Base-by-base conservation (phyloP, 345 rosid genomes). In the Camelina laxa region DNA sequence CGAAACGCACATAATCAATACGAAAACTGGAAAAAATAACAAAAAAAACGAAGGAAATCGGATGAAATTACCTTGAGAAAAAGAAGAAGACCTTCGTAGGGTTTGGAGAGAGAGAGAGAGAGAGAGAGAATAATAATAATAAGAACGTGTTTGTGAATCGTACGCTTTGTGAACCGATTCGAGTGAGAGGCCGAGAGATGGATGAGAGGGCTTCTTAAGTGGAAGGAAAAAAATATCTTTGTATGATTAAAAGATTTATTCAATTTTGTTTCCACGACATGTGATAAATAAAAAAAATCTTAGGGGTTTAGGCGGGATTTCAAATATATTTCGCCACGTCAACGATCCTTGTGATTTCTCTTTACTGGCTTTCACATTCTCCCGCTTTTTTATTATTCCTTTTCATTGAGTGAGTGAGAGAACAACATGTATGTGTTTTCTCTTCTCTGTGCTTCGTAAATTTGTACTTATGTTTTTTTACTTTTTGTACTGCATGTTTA, bases 221-320 rank as follows among this genome's bases (percentile, higher is more conserved):
- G 70, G 60, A 70, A 58, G 62, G 13, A 69, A 6, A 77, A 6
- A 77, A 64, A 77, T 77, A 77, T 70, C 67, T 27, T 22, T 27
- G 5, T 27, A 27, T 27, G 30, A 27, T 27, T 27, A 27, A 27
- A 27, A 27, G 30, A 27, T 27, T 3, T 24, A 75, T 47, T 87
- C 86, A 86, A 88, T 86, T 90, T 22, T 22, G 24, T 22, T 86
- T 88, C 81, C 68, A 79, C 79, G 85, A 85, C 80, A 27, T 84
- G 88, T 45, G 35, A 22, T 1, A 22, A 22, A 22, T 27, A 33
- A 48, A 79, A 85, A 4, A 42, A 5, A 4, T 22, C 27, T 76
- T 69, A 74, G 79, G 90, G 91, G 88, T 90, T 89, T 87, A 80
- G 92, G 92, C 91, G 96, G 91, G 93, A 86, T 88, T 85, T 87